Evolutionary conservation across 805 yeast genomes (phyloP).

Genomic region (Kodamaea nitidulidarum): DNA sequence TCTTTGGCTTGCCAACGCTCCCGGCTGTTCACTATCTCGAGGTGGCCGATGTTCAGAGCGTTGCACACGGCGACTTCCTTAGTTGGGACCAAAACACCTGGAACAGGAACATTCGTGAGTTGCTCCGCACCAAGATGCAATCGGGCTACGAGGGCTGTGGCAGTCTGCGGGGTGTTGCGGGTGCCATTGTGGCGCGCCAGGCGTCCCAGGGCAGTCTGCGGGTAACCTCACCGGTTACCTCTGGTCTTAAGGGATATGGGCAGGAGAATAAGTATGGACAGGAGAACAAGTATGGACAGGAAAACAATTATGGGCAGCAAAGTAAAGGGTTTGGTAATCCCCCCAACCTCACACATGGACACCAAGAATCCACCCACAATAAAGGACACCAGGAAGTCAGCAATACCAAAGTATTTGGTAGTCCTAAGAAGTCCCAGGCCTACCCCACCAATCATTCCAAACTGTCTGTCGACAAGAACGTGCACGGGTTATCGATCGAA

Average conservation of each 20-base stretch:
- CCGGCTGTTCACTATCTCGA: slow-evolving; percentile 43
- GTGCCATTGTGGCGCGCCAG: slow-evolving; percentile 6
- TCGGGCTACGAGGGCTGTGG: slow-evolving; percentile 73
- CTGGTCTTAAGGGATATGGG: too few species aligned
- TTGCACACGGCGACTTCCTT: slow-evolving; percentile 24
- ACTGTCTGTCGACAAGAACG: slow-evolving; percentile 10
- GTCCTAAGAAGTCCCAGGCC: too few species aligned
- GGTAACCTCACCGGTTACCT: too few species aligned
- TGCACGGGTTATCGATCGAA: slow-evolving; percentile 14
- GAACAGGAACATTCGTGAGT: slow-evolving; percentile 26
- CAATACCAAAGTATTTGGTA: too few species aligned
- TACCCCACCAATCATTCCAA: too few species aligned
- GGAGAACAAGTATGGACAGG: too few species aligned
- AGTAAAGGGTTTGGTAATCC: too few species aligned
- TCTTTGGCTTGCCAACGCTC: slow-evolving; percentile 44
- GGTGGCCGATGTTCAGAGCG: slow-evolving; percentile 24
- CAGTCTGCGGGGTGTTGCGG: slow-evolving; percentile 52
- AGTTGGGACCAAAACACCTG: slow-evolving; percentile 37
- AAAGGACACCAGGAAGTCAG: background rate
- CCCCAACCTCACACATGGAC: background rate
- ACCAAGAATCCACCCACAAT: too few species aligned
- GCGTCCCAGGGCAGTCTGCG: slow-evolving; percentile 7
- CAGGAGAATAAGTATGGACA: too few species aligned
- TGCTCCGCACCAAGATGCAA: slow-evolving; percentile 34
- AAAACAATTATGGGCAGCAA: too few species aligned